Percentiles rank a stretch among this genome's conserved stretches.
phyloP scores from a whole-genome alignment of 1,284 basidiomycete genomes.

The Moesziomyces antarcticus region DNA sequence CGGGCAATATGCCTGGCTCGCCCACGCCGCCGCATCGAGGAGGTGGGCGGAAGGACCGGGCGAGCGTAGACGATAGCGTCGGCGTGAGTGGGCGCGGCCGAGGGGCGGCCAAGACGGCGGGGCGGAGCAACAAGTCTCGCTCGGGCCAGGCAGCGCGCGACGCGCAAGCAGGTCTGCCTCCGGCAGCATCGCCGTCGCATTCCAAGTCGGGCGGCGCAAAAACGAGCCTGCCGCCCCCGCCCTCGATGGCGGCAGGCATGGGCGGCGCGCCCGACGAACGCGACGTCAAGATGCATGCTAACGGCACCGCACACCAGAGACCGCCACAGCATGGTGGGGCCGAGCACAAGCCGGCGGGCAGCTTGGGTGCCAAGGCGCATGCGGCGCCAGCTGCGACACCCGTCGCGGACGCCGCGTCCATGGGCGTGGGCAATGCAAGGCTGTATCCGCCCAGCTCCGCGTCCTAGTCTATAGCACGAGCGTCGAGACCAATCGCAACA shows the following conservation, averaged over 20 bases:
- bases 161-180: neutral
- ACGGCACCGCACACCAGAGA: slow-evolving; percentile 13
- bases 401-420: slow-evolving; percentile 21
- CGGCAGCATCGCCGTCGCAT: slow-evolving; percentile 4
- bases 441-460: slow-evolving; percentile 19
- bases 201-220: slow-evolving; percentile 8
- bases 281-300: slow-evolving; percentile 17
- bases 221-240: slow-evolving; percentile 35
- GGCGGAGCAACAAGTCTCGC: slow-evolving; percentile 30
- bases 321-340: neutral
- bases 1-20: slow-evolving; percentile 24
- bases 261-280: slow-evolving; percentile 14
- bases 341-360: neutral
- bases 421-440: slow-evolving; percentile 22
- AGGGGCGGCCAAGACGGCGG: slow-evolving; percentile 19
- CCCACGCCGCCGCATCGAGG: slow-evolving; percentile 40
- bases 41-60: slow-evolving; percentile 27
- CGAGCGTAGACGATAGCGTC: slow-evolving; percentile 18
- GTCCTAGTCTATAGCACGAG: too few relatives aligned
- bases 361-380: neutral
- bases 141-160: slow-evolving; percentile 10
- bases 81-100: slow-evolving; percentile 21
- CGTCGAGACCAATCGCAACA: too few relatives aligned
- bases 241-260: slow-evolving; percentile 14
- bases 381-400: slow-evolving; percentile 27